Percentiles rank a stretch among this genome's conserved stretches.
phyloP scores from a whole-genome alignment of 2,329 filamentous ascomycete species.

The Knufia petricola region DNA sequence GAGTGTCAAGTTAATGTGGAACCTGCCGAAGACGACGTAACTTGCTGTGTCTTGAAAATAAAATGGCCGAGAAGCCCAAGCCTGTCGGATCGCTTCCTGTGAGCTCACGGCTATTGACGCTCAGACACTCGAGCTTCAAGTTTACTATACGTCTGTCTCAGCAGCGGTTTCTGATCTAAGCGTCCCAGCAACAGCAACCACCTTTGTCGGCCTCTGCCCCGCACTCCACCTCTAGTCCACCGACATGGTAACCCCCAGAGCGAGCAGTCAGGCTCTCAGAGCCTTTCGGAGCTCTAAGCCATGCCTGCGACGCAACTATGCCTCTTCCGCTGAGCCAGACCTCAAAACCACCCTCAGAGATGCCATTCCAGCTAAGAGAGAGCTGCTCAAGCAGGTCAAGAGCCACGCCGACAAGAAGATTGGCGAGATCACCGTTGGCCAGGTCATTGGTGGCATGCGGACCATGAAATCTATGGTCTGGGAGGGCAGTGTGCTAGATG shows the following conservation, averaged over 20 bases:
- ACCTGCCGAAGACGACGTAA: too few species aligned
- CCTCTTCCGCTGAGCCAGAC: conserved; percentile 69
- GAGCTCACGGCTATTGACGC: background rate
- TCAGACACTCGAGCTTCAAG: background rate
- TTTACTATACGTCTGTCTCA: background rate
- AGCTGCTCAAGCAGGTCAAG: conserved; percentile 90
- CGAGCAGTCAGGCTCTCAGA: conserved; percentile 18
- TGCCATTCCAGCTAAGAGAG: conserved; percentile 82
- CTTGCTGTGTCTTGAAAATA: background rate
- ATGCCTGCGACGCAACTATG: conserved; percentile 47
- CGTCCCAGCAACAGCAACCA: background rate
- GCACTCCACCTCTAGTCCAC: background rate
- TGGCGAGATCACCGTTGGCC: conserved; percentile 87
- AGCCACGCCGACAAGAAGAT: conserved; percentile 70
- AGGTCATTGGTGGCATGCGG: conserved; percentile 92
- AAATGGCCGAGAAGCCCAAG: background rate
- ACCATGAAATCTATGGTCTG: conserved; percentile 97
- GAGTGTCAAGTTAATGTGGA: background rate
- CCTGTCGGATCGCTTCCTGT: background rate
- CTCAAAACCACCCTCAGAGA: conserved; percentile 79
- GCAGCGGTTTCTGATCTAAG: background rate
- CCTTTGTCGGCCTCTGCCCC: background rate
- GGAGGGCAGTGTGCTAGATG: conserved; percentile 95
- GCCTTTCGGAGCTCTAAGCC: conserved; percentile 16
- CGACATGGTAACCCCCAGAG: conserved; percentile 16